Conservation (phyloP, 352 stramenopile genomes). For the Globisporangium barbulae region DNA sequence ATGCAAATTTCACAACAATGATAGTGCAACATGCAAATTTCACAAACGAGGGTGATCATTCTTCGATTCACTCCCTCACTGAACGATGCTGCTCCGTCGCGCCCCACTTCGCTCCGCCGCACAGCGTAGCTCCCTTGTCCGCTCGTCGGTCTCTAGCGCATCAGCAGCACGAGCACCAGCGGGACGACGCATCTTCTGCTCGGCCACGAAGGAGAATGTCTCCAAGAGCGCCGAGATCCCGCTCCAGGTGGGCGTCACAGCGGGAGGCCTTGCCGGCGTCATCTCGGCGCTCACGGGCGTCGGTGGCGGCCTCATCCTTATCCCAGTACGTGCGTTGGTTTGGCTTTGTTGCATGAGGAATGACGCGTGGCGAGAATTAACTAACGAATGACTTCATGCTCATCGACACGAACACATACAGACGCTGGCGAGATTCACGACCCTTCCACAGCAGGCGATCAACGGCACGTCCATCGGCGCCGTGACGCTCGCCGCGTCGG, state of each 20-base stretch:
- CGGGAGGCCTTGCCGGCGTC: slow-evolving; percentile 59
- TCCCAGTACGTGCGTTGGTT: slow-evolving; percentile 42
- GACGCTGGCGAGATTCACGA: slow-evolving; percentile 80
- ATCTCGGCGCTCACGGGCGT: slow-evolving; percentile 80
- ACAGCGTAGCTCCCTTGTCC: neutral
- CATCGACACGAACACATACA: slow-evolving; percentile 15
- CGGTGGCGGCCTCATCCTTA: slow-evolving; percentile 79
- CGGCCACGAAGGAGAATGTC: slow-evolving; percentile 32
- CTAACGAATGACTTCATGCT: neutral
- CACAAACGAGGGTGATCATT: too few relatives aligned
- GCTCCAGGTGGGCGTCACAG: slow-evolving; percentile 37
- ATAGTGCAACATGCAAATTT: too few relatives aligned
- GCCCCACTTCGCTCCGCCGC: slow-evolving; percentile 1
- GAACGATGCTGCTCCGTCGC: slow-evolving; percentile 5
- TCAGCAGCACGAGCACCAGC: slow-evolving; percentile 9
- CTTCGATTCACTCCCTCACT: neutral
- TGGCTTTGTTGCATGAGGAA: neutral
- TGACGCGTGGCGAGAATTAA: neutral
- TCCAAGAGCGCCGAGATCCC: slow-evolving; percentile 36
- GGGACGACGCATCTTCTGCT: slow-evolving; percentile 43
- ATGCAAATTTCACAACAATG: too few relatives aligned
- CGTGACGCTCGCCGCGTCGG: slow-evolving; percentile 61
- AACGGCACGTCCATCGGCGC: slow-evolving; percentile 82
- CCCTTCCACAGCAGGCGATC: slow-evolving; percentile 70
- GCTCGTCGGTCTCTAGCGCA: slow-evolving; percentile 8